Evolutionary conservation across 2,329 filamentous ascomycete species (phyloP).

Genomic region (Rutstroemia sp.): DNA sequence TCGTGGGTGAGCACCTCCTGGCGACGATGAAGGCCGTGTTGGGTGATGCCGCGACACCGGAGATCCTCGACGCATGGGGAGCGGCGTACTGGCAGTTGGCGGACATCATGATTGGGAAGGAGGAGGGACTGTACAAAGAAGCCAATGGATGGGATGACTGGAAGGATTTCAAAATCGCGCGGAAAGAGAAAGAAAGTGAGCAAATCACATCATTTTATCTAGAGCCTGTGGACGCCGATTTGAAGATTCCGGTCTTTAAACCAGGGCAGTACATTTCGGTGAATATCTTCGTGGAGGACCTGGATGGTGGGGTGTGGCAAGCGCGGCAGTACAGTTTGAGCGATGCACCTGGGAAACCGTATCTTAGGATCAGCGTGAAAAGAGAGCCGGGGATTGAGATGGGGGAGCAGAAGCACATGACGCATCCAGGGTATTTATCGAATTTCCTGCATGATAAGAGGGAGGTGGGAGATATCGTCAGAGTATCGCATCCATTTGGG

Average conservation of each 20-base stretch:
- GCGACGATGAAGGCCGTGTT: slow-evolving; percentile 61
- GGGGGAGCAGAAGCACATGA: not conserved
- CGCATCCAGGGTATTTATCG: slow-evolving; percentile 1
- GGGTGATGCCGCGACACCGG: slow-evolving; percentile 57
- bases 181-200: slow-evolving; percentile 53
- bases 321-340: slow-evolving; percentile 70
- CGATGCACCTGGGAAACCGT: slow-evolving; percentile 43
- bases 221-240: slow-evolving; percentile 50
- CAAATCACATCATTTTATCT: slow-evolving; percentile 66
- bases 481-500: slow-evolving; percentile 48
- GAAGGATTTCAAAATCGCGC: slow-evolving; percentile 47
- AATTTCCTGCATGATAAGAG: slow-evolving; percentile 43
- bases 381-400: slow-evolving; percentile 35
- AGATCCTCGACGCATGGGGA: slow-evolving; percentile 63
- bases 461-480: slow-evolving; percentile 42
- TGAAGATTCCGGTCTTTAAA: slow-evolving; percentile 48
- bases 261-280: slow-evolving; percentile 71
- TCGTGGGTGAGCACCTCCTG: slow-evolving; percentile 63
- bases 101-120: slow-evolving; percentile 59
- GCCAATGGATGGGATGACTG: slow-evolving; percentile 39
- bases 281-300: slow-evolving; percentile 50
- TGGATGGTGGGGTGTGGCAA: slow-evolving; percentile 50
- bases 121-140: slow-evolving; percentile 52
- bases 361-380: slow-evolving; percentile 72
- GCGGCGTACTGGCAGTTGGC: slow-evolving; percentile 66